Conservation (phyloP, 805 yeast species). For the Lipomyces sp. region DNA sequence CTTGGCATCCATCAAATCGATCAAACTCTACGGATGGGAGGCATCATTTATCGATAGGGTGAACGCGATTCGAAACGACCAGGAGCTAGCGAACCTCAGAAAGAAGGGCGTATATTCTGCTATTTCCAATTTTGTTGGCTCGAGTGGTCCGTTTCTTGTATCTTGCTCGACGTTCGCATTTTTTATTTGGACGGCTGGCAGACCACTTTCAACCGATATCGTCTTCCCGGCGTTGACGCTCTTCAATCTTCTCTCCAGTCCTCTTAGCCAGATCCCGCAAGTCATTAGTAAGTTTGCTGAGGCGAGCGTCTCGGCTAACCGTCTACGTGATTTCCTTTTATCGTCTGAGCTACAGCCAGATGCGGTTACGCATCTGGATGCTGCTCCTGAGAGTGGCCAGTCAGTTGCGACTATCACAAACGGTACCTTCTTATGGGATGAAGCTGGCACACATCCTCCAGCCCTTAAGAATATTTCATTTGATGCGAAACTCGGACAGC, state of each 20-base stretch:
- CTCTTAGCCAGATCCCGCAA: constrained; percentile 88
- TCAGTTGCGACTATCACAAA: constrained; percentile 49
- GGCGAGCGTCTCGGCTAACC: constrained; percentile 59
- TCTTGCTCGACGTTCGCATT: constrained; percentile 86
- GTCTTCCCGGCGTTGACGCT: constrained; percentile 85
- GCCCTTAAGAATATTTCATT: constrained; percentile 70
- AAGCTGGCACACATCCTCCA: constrained; percentile 62
- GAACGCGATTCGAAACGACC: constrained; percentile 84
- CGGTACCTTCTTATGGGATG: constrained; percentile 59
- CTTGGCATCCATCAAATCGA: constrained; percentile 84
- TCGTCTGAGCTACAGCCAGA: constrained; percentile 77
- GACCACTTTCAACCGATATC: constrained; percentile 82
- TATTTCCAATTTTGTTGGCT: constrained; percentile 73
- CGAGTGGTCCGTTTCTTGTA: constrained; percentile 84
- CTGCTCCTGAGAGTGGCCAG: constrained; percentile 72
- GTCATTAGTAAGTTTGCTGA: constrained; percentile 86
- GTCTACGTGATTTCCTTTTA: constrained; percentile 74
- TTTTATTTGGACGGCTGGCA: constrained; percentile 63
- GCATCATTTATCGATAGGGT: constrained; percentile 74
- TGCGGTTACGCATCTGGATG: constrained; percentile 63
- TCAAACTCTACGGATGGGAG: constrained; percentile 96
- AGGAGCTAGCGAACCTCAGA: constrained; percentile 69
- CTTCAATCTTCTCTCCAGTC: constrained; percentile 86
- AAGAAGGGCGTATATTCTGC: constrained; percentile 76
- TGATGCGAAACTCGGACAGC: constrained; percentile 68